phyloP scores from a whole-genome alignment of 202 grass and related monocot species.

The Musa balbisiana region DNA sequence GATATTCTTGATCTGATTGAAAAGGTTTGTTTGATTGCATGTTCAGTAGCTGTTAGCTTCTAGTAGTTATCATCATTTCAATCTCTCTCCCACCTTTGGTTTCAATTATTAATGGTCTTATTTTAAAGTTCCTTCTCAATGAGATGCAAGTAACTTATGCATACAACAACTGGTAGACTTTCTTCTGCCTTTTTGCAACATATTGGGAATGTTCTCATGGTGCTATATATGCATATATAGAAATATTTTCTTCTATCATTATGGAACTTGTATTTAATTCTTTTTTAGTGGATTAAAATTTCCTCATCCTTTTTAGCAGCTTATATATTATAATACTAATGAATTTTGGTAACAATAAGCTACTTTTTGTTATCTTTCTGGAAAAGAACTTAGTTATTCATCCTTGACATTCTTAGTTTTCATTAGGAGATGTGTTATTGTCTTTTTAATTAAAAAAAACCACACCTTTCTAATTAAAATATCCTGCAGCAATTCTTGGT shows the following conservation, averaged over 20 bases:
- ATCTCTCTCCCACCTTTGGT: background rate
- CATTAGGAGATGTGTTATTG: background rate
- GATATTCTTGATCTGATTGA: constrained; percentile 98
- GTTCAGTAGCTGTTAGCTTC: background rate
- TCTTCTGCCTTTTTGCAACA: no score
- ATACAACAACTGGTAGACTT: no score
- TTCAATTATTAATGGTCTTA: background rate
- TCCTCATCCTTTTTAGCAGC: no score
- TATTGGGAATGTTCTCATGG: no score
- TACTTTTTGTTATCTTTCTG: background rate
- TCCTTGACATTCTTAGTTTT: background rate
- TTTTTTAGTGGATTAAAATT: no score
- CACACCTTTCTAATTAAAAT: no score
- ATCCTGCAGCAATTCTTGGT: no score
- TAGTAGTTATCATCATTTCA: background rate
- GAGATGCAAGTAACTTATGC: background rate
- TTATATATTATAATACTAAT: no score
- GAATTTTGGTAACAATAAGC: background rate
- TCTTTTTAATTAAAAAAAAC: no score
- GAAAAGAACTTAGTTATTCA: background rate
- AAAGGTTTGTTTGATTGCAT: constrained; percentile 44
- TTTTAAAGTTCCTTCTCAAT: background rate
- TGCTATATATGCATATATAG: background rate
- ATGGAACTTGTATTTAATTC: background rate
- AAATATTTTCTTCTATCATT: background rate